These are phyloP conservation scores for Oxytropis ochrocephala DNA, from an alignment of 306 rosid species.

Conservation along the genomic window DNA sequence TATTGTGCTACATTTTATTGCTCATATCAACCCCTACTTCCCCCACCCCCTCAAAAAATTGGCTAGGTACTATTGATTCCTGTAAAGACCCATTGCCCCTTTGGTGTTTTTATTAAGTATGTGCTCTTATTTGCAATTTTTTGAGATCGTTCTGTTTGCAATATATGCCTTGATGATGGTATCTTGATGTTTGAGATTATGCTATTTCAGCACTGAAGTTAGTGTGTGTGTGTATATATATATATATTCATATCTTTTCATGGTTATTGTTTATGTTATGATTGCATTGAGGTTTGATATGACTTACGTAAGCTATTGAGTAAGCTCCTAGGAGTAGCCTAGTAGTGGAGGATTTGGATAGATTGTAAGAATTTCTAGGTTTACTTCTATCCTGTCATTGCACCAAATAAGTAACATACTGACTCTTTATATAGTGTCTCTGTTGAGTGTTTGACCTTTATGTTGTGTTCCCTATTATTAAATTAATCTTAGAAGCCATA, in stretches of 20 bases:
- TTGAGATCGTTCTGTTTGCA: background rate
- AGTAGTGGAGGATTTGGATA: background rate
- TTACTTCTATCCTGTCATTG: background rate
- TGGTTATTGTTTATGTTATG: background rate
- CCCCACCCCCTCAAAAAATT: background rate
- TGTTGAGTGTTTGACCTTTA: background rate
- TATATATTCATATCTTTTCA: background rate
- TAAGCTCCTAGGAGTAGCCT: background rate
- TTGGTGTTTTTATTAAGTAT: background rate
- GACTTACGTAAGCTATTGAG: background rate
- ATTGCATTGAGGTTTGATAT: background rate
- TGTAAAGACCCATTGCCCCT: background rate
- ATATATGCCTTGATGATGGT: background rate
- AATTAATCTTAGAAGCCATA: background rate
- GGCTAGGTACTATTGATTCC: background rate
- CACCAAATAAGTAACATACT: background rate
- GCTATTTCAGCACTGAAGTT: background rate
- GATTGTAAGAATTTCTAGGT: background rate
- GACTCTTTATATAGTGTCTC: background rate
- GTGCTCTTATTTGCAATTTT: background rate
- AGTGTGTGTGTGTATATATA: too few species aligned
- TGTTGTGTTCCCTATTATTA: background rate
- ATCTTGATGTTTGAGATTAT: conserved; percentile 5
- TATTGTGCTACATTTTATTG: background rate
- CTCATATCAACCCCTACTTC: background rate